phyloP scores from a whole-genome alignment of 352 stramenopile species.

The Pythium periplocum region DNA sequence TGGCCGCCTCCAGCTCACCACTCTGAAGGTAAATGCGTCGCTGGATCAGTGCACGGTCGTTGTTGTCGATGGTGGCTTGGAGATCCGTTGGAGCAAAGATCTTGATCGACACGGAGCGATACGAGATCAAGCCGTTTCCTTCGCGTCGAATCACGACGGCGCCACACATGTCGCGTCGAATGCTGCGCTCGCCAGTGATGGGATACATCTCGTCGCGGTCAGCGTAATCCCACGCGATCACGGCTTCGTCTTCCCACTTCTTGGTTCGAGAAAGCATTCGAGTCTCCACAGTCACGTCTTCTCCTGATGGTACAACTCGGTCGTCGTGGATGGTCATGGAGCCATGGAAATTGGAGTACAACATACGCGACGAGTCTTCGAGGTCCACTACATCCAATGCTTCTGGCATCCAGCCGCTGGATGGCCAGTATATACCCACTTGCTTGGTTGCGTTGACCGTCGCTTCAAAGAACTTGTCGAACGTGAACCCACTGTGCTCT shows the following conservation, averaged over 20 bases:
- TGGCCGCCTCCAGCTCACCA: constrained; percentile 38
- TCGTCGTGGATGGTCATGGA: constrained; percentile 23
- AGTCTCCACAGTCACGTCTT: constrained; percentile 45
- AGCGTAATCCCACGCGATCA: constrained; percentile 65
- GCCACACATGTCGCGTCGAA: constrained; percentile 49
- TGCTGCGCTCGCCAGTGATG: constrained; percentile 16
- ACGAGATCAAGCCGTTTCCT: constrained; percentile 36
- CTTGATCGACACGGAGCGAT: constrained; percentile 55
- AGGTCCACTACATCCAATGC: constrained; percentile 28
- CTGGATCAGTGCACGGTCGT: constrained; percentile 25
- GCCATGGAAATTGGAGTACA: constrained; percentile 39
- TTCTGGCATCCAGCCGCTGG: constrained; percentile 26
- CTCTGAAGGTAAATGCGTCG: constrained; percentile 49
- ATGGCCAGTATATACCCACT: constrained; percentile 56
- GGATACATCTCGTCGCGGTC: constrained; percentile 57
- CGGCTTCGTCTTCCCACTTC: constrained; percentile 21
- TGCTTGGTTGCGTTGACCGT: constrained; percentile 42
- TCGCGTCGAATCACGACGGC: constrained; percentile 40
- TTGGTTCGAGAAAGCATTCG: constrained; percentile 48
- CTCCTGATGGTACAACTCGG: constrained; percentile 9
- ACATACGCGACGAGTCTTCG: constrained; percentile 29
- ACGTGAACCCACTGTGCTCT: constrained; percentile 24
- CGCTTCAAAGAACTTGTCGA: constrained; percentile 36
- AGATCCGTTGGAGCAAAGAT: constrained; percentile 35
- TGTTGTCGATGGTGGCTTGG: constrained; percentile 15